Percentiles rank a stretch among this genome's conserved stretches.
Conservation (phyloP, 257 asterid species). For the Ilex aquifolium region DNA sequence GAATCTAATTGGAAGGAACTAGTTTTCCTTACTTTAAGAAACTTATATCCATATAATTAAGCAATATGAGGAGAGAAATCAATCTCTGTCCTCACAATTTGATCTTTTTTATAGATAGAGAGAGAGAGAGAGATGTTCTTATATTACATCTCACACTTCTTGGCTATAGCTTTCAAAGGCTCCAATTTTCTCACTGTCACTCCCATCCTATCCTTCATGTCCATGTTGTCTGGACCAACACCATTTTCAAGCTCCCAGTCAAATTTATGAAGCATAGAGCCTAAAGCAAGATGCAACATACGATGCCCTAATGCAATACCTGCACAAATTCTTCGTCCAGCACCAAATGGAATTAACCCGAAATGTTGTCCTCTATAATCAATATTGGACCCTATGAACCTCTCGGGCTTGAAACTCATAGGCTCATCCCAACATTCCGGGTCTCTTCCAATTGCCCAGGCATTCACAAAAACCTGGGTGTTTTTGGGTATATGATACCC, state of each 20-base stretch:
- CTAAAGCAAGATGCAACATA: constrained; percentile 5
- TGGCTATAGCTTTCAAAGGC: constrained; percentile 9
- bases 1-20: too few relatives aligned
- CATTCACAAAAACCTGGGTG: constrained; percentile 10
- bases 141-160: background rate
- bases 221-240: background rate
- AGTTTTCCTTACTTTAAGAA: too few relatives aligned
- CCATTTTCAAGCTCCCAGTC: constrained; percentile 8
- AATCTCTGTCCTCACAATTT: too few relatives aligned
- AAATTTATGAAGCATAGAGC: constrained; percentile 9
- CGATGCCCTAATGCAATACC: constrained; percentile 13
- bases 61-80: too few relatives aligned
- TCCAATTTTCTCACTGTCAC: background rate
- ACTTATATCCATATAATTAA: too few relatives aligned
- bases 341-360: constrained; percentile 17
- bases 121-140: too few relatives aligned
- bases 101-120: too few relatives aligned
- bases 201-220: constrained; percentile 10
- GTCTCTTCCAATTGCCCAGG: constrained; percentile 15
- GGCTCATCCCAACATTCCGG: constrained; percentile 11
- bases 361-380: constrained; percentile 8
- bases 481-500: constrained; percentile 12
- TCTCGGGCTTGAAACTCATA: constrained; percentile 9
- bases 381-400: constrained; percentile 10
- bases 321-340: constrained; percentile 13